Base-by-base conservation (phyloP, 306 rosid genomes). In the Trifolium dubium region DNA sequence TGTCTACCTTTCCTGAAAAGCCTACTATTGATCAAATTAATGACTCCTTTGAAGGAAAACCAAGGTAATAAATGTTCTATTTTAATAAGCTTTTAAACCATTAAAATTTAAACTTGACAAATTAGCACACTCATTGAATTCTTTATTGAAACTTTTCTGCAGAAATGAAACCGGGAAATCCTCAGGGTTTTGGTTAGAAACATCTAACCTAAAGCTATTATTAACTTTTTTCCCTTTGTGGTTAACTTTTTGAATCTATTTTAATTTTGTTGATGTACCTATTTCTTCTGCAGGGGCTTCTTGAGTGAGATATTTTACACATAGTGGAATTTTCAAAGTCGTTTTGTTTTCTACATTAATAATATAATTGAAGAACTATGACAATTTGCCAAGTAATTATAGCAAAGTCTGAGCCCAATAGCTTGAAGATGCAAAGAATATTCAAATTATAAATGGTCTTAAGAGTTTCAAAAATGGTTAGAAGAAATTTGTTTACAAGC, bases 1-100 rank as follows among this genome's bases (percentile, higher is more conserved):
- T 93, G 74, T 74, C 94, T 3, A 81, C 88, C 3, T 93, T 82
- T 80, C 86, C 91, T 6, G 35, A 77, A 40, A 89, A 84, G 80
- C 98, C 98, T 44, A 82, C 71, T 51, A 54, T 32, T 4, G 92
- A 91, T 81, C 96, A 93, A 84, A 77, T 89, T 50, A 89, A 94
- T 17, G 88, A 86, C 39, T 77, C 92, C 58, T 88, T 94, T 34
- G 35, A 77, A 68, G 99, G 96, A 84, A 94, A 82, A 64, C 77
- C 91, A 9, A 89, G 93, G 97, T 81, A 81, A 34, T 12, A 44
- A 8, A 32, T 69, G 46, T 68, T 40, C 54, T 5, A 39, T 60
- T 30, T 46, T 66, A 35, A 9, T 58, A 18, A 2, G 59, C 66
- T 61, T 39, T 34, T 8, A 71, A 47, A 41, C 69, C 60, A 28